Base-by-base conservation (phyloP, 179 eudicot species). In the Carnegiea gigantea region DNA sequence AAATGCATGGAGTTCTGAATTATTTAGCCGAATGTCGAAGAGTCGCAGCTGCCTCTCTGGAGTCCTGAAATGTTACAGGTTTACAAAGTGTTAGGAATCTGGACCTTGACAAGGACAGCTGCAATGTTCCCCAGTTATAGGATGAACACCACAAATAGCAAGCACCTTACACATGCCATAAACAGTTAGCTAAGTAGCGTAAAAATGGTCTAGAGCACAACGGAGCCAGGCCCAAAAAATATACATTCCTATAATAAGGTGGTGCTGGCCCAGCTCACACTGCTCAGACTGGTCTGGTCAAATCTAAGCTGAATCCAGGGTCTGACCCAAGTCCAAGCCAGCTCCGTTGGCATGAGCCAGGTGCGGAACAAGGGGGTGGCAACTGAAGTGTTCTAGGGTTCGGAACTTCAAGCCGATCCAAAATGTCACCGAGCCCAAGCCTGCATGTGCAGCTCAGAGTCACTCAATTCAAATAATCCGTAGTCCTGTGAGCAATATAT, bases 41-140 rank as follows among this genome's bases (percentile, higher is more conserved):
- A 96, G 78, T 4, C 96, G 90, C 70, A 96, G 97, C 88, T 96
- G 99, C 87, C 84, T 85, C 86, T 86, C 91, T 7, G 96, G 93
- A 57, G 98, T 88, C 90, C 99, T 96, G 92, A 80, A 78, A 78
- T 21, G n/a, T 54, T 68, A 77, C 18, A 79, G n/a, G 80, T 30
- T 30, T 73, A 70, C 44, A 23, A 67, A 70, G 28, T 23, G 28
- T 9, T 21, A 44, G 40, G 36, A 43, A 23, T 64, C 73, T 4
- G 14, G 46, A 68, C n/a, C 44, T 70, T 36, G 46, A 14, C 11
- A 70, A 70, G n/a, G 28, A 36, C 23, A 70, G 21, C 21, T 70
- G 73, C 36, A 68, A 30, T 17, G 10, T 70, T 33, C 9, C 36
- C 44, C 15, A 26, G 20, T 68, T 30, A 13, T 70, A 11, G 33